Base-by-base conservation (phyloP, 169 alveolate genomes). In the Plasmodium inui region DNA sequence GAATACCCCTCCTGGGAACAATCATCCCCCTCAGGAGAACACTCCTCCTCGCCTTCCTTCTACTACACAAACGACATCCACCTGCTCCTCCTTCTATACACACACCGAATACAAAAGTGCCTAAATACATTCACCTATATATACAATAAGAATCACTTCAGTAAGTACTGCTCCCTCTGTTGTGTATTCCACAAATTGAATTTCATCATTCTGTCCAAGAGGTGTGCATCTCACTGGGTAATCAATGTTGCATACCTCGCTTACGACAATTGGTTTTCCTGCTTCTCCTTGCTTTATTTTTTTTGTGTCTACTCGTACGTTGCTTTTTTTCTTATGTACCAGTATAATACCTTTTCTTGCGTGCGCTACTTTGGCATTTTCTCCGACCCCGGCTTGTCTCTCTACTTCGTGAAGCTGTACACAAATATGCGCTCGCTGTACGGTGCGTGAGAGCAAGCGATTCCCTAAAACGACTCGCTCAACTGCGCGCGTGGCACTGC, bases 261-360 rank as follows among this genome's bases (percentile, higher is more conserved):
- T 72, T 57, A 88, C 53, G 34, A 88, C 32, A 78, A 78, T 57
- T 57, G 81, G 22, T 39, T 88, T 67, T 28, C 83, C 14, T 76
- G 76, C 34, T 88, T 88, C 81, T 78, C 83, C 70, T 88, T 88
- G 30, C 32, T 80, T 57, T 88, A 88, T 46, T 88, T 88, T 78
- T 78, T 88, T 57, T 88, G 83, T 79, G 41, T 82, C 22, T 79
- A 78, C 32, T 26, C 82, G 17, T 88, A 88, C 41, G 70, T 88
- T 8, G n/a, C 70, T 22, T 88, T 37, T n/a, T 78, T 88, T 53
- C 46, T 88, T 3, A 30, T 88, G 12, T 79, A 88, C 71, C 94
- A 88, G 44, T 17, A 30, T 28, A 28, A 12, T 9, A 57, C 82
- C 0, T 79, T 78, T 78, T 26, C 94, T 0, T 55, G 50, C 17